Base-by-base conservation (phyloP, 345 rosid genomes). In the Bretschneidera sinensis region DNA sequence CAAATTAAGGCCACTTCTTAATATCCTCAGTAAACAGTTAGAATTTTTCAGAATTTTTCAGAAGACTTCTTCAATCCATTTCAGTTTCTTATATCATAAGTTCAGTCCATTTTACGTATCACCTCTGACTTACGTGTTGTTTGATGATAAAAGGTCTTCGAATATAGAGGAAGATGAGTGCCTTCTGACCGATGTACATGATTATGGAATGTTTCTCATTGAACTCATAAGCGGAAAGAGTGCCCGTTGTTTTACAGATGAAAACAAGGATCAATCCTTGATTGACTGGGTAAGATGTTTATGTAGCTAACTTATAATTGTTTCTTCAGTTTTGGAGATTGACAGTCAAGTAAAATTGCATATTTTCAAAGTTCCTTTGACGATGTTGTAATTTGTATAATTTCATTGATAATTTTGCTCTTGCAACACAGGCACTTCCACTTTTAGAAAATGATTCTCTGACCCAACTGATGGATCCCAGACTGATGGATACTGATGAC, bases 201-300 rank as follows among this genome's bases (percentile, higher is more conserved):
- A 59, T 48, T 79, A 79, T 21, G 87, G 80, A 55, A 33, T 52
- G 21, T 33, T 82, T 7, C 80, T 82, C 9, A 25, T 82, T 47
- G 82, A 79, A 71, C 76, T 82, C 54, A 67, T 82, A 49, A 73
- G 65, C 9, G 84, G 87, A 21, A 74, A 75, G 62, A 73, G 55
- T 63, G 76, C 66, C 33, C 28, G 43, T 19, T 35, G 43, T 13
- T 76, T 50, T 53, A 51, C 63, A 52, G 51, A 53, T 5, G 55
- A 72, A 33, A 39, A 18, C n/a, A 48, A 48, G 23, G 66, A 61
- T 24, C 71, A 68, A 51, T 66, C 77, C 51, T 55, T 82, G 34
- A 49, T 54, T 52, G 67, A 69, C 10, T 75, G 80, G 84, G 87
- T 78, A 70, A 73, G 75, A 54, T 65, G 11, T 20, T 5, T 31